These are phyloP conservation scores for Tetrahymena thermophila DNA, from an alignment of 73 alveolate species.

Conservation along the genomic window DNA sequence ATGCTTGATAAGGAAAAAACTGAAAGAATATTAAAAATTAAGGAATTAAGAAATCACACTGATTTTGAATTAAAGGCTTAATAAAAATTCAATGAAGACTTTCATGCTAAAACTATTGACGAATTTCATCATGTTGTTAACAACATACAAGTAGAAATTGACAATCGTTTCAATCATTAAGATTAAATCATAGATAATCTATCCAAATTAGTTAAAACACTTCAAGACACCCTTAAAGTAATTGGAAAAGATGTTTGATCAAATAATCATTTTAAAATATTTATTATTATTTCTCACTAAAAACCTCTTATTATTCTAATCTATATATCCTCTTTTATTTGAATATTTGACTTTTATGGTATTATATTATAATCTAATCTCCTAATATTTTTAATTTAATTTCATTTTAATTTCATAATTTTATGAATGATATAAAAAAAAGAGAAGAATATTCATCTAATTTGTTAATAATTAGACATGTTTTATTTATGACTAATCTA, in stretches of 20 bases:
- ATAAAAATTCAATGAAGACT: conserved; percentile 73
- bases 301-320: not conserved
- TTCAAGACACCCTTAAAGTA: conserved; percentile 95
- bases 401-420: too few relatives aligned
- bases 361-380: too few relatives aligned
- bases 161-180: conserved; percentile 81
- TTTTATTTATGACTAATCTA: too few relatives aligned
- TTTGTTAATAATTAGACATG: too few relatives aligned
- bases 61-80: conserved; percentile 57
- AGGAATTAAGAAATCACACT: conserved; percentile 66
- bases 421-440: too few relatives aligned
- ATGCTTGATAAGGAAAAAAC: conserved; percentile 70
- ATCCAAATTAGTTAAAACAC: conserved; percentile 84
- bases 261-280: too few relatives aligned
- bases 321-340: not conserved
- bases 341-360: not conserved
- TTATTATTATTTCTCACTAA: not conserved
- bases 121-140: conserved; percentile 76
- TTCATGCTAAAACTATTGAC: conserved; percentile 75
- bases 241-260: conserved; percentile 58
- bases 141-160: conserved; percentile 81
- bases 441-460: too few relatives aligned
- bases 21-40: conserved; percentile 57
- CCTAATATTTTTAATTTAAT: too few relatives aligned
- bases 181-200: conserved; percentile 87